Evolutionary conservation across 2,329 filamentous ascomycete species (phyloP).

Genomic region (Akanthomyces muscarius): DNA sequence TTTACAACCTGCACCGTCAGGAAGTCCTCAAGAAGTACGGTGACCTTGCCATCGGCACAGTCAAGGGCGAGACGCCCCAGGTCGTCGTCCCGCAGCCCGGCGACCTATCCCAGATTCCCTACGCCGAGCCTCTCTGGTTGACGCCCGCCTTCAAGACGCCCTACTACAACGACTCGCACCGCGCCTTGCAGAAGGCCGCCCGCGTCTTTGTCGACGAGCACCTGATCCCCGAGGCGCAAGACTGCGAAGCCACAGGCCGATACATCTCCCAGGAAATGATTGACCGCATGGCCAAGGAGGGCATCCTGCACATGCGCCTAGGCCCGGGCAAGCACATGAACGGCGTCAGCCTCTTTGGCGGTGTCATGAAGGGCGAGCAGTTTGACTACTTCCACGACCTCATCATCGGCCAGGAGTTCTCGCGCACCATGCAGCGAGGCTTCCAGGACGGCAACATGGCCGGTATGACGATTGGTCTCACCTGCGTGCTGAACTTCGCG

Average conservation of each 20-base stretch:
- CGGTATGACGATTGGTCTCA: conserved; percentile 78
- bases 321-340: conserved; percentile 80
- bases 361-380: conserved; percentile 69
- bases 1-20: conserved; percentile 89
- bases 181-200: conserved; percentile 62
- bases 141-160: conserved; percentile 71
- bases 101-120: conserved; percentile 73
- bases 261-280: conserved; percentile 70
- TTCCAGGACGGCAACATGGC: conserved; percentile 87
- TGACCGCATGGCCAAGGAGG: conserved; percentile 69
- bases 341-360: conserved; percentile 63
- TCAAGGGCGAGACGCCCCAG: conserved; percentile 71
- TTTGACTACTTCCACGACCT: conserved; percentile 88
- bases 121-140: conserved; percentile 82
- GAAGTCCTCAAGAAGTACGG: conserved; percentile 82
- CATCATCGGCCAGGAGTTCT: conserved; percentile 69
- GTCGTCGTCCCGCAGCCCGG: conserved; percentile 66
- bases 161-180: conserved; percentile 76
- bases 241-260: conserved; percentile 69
- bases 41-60: conserved; percentile 68
- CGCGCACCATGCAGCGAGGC: conserved; percentile 66
- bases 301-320: conserved; percentile 75
- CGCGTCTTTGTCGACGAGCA: conserved; percentile 69
- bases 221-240: conserved; percentile 69
- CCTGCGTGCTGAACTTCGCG: conserved; percentile 76